Percentiles rank a stretch among this genome's conserved stretches.
phyloP scores from a whole-genome alignment of 2,329 filamentous ascomycete species.

The Fonsecaea pedrosoi region DNA sequence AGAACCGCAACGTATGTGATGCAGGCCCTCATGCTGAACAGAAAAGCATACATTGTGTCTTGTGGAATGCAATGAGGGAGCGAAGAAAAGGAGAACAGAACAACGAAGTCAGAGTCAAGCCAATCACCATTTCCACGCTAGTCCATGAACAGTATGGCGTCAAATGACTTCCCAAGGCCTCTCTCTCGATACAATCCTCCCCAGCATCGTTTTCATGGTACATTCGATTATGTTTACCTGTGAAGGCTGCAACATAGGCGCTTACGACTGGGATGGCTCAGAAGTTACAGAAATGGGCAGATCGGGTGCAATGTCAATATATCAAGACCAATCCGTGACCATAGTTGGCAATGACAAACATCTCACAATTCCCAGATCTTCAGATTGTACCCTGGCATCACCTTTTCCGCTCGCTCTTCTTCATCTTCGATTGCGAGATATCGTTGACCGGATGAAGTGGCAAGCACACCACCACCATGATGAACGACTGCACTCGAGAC shows the following conservation, averaged over 20 bases:
- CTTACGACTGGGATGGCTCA: not conserved
- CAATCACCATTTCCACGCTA: slow-evolving; percentile 18
- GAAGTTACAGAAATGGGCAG: not conserved
- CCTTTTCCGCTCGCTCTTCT: slow-evolving; percentile 34
- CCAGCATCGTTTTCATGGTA: not conserved
- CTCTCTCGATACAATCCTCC: not conserved
- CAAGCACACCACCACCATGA: slow-evolving; percentile 54
- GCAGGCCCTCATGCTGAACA: not conserved
- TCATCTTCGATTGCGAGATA: slow-evolving; percentile 28
- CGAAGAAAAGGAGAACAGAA: not conserved
- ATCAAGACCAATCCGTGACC: not conserved
- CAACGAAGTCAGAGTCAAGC: slow-evolving; percentile 22
- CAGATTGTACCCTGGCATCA: slow-evolving; percentile 19
- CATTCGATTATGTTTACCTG: not conserved
- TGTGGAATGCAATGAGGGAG: not conserved
- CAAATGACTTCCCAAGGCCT: not conserved
- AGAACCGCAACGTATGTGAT: not conserved
- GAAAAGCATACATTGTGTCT: too few species aligned
- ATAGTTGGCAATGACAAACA: not conserved
- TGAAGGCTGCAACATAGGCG: not conserved
- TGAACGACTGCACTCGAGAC: slow-evolving; percentile 57
- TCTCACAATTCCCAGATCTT: slow-evolving; percentile 35
- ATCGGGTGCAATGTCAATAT: not conserved
- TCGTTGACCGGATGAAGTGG: slow-evolving; percentile 58
- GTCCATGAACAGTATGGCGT: slow-evolving; percentile 9